These are phyloP conservation scores for Funneliformis mosseae DNA, from an alignment of 192 early-diverging fungal genomes.

Conservation along the genomic window DNA sequence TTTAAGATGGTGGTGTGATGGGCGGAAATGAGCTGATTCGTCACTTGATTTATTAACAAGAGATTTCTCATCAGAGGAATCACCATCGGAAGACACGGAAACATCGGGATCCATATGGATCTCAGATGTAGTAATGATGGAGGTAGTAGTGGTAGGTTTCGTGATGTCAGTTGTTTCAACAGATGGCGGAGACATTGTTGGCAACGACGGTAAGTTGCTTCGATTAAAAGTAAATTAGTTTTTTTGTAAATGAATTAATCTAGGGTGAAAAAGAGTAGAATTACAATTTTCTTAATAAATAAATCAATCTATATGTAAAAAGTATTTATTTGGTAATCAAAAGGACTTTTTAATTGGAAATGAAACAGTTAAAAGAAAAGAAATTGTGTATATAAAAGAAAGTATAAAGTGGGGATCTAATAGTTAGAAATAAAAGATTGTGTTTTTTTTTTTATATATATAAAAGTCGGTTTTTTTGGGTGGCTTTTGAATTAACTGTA, in stretches of 20 bases:
- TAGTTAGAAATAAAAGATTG: background rate
- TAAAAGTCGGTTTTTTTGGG: background rate
- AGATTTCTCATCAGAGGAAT: constrained; percentile 13
- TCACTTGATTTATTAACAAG: background rate
- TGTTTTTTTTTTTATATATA: too few species aligned
- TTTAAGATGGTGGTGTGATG: constrained; percentile 38
- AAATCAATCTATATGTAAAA: too few species aligned
- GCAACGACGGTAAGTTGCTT: background rate
- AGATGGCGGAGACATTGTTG: background rate
- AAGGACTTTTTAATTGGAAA: too few species aligned
- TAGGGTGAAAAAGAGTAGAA: too few species aligned
- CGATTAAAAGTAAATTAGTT: too few species aligned
- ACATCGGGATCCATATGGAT: background rate
- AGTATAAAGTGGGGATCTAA: background rate
- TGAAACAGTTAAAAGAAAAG: too few species aligned
- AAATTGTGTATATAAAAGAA: background rate
- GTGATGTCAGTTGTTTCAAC: background rate
- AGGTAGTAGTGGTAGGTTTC: background rate
- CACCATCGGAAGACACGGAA: background rate
- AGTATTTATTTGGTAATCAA: too few species aligned
- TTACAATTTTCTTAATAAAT: too few species aligned
- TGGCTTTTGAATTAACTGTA: too few species aligned
- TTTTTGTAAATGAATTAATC: too few species aligned
- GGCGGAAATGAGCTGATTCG: constrained; percentile 7
- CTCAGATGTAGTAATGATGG: background rate